These are phyloP conservation scores for Phytophthora tentaculata DNA, from an alignment of 352 stramenopile species.

Conservation along the genomic window DNA sequence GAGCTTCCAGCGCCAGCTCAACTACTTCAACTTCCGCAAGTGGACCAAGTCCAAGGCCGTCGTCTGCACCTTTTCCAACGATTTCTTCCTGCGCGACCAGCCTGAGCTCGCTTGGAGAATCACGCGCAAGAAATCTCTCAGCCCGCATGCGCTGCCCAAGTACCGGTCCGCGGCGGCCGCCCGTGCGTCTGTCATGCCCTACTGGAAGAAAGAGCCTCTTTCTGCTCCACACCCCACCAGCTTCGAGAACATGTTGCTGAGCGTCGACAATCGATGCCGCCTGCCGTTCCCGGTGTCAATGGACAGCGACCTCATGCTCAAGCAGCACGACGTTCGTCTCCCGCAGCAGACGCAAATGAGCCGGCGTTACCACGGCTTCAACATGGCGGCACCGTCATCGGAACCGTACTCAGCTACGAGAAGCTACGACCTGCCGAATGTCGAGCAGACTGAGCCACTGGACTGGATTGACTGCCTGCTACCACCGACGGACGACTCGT, in stretches of 20 bases:
- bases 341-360: conserved; percentile 11
- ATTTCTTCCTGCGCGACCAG: conserved; percentile 74
- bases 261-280: conserved; percentile 14
- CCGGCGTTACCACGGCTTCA: conserved; percentile 30
- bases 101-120: conserved; percentile 71
- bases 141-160: conserved; percentile 22
- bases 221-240: conserved; percentile 12
- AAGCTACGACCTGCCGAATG: conserved; percentile 14
- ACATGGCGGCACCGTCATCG: conserved; percentile 13
- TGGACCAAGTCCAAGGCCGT: conserved; percentile 86
- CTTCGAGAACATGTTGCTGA: conserved; percentile 22
- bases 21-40: conserved; percentile 95
- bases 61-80: conserved; percentile 82
- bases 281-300: conserved; percentile 32
- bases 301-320: conserved; percentile 41
- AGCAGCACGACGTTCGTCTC: conserved; percentile 39
- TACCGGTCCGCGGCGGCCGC: conserved; percentile 6
- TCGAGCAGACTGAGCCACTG: conserved; percentile 43
- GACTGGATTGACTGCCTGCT: conserved; percentile 70
- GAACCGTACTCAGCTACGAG: conserved; percentile 19
- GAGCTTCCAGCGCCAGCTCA: conserved; percentile 94
- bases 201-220: conserved; percentile 25
- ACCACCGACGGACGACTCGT: conserved; percentile 46
- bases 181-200: conserved; percentile 25
- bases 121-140: conserved; percentile 69